Evolutionary conservation across 495 filamentous ascomycete genomes (phyloP).

Genomic region (Acidomyces sp.): DNA sequence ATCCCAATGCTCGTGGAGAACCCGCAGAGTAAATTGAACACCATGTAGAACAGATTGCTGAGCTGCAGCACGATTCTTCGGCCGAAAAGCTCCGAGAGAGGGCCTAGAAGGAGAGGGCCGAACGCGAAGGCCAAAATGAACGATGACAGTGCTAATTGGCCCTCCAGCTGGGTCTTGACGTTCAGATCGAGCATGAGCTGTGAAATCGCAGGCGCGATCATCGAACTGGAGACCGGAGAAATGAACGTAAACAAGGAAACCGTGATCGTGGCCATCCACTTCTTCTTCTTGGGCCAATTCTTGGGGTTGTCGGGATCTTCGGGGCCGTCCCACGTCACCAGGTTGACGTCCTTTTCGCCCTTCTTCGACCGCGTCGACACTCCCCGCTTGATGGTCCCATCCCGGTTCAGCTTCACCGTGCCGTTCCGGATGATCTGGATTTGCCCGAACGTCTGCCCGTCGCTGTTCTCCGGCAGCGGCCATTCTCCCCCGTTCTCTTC

Average conservation of each 20-base stretch:
- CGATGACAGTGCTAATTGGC: conserved; percentile 51
- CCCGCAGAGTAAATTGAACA: conserved; percentile 31
- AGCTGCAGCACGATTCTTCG: conserved; percentile 29
- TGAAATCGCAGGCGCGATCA: conserved; percentile 56
- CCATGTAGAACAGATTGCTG: conserved; percentile 29
- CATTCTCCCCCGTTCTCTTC: conserved; percentile 14
- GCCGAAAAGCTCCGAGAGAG: conserved; percentile 30
- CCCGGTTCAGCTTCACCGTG: conserved; percentile 10
- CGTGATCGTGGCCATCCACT: conserved; percentile 49
- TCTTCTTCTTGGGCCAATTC: conserved; percentile 33
- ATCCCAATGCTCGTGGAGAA: conserved; percentile 27
- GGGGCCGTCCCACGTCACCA: conserved; percentile 24
- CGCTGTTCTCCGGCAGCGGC: conserved; percentile 13
- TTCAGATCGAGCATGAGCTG: conserved; percentile 46
- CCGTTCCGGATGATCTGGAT: conserved; percentile 16
- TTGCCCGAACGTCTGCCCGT: conserved; percentile 15
- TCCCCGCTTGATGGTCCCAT: conserved; percentile 10
- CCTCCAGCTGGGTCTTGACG: conserved; percentile 42
- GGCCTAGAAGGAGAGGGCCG: conserved; percentile 34
- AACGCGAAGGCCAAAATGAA: conserved; percentile 67
- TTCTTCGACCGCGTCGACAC: conserved; percentile 14
- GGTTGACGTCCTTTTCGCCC: conserved; percentile 20
- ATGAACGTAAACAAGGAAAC: conserved; percentile 43
- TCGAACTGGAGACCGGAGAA: conserved; percentile 55
- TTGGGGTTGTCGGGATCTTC: conserved; percentile 30